Percentiles rank a stretch among this genome's conserved stretches.
phyloP scores from a whole-genome alignment of 164 flowering plant genomes.

The Malania oleifera region DNA sequence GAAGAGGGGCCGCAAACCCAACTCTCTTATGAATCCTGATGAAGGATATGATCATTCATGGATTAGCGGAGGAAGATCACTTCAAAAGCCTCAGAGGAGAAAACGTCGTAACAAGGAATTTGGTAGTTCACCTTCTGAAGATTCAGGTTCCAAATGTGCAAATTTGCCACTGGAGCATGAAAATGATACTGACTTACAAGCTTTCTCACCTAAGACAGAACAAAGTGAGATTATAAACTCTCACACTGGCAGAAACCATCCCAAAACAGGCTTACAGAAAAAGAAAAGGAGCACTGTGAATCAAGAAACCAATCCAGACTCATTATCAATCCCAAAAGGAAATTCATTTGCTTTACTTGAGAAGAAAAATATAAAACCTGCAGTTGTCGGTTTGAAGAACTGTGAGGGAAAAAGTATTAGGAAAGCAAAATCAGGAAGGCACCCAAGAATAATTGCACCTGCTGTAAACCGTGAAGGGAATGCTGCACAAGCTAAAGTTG shows the following conservation, averaged over 20 bases:
- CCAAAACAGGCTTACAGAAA: not conserved
- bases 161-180: not conserved
- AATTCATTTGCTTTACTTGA: not conserved
- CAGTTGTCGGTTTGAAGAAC: not conserved
- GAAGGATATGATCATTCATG: not conserved
- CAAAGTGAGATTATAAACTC: not conserved
- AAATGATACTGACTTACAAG: not conserved
- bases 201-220: not conserved
- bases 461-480: no score
- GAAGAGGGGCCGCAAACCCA: not conserved
- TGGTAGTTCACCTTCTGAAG: not conserved
- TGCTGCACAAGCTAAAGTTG: no score
- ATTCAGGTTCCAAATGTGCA: not conserved
- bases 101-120: not conserved
- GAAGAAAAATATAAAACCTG: not conserved
- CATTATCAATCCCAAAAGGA: not conserved
- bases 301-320: not conserved
- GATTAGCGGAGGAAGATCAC: not conserved
- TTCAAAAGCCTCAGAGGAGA: not conserved
- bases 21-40: not conserved
- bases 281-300: not conserved
- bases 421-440: not conserved
- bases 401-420: not conserved
- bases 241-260: not conserved
- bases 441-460: no score